Base-by-base conservation (phyloP, 129 eudicot genomes). In the Rutidosis leptorrhynchoides region DNA sequence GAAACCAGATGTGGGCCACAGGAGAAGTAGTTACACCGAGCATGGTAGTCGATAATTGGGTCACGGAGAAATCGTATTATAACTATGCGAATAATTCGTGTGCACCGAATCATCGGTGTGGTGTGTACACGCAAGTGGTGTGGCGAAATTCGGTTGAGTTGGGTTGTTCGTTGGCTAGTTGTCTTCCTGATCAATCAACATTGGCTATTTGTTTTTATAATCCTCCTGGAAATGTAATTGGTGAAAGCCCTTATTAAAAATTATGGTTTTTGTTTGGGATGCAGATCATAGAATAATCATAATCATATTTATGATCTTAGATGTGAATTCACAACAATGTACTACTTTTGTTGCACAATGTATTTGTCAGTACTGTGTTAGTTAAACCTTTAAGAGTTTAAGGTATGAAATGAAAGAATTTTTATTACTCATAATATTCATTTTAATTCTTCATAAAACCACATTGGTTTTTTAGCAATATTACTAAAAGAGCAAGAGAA, bases 61-160 rank as follows among this genome's bases (percentile, higher is more conserved):
- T 87, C 68, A 73, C 81, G 21, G 90, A 91, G 88, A 87, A 83
- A 84, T 51, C 32, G 68, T 91, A 23, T 65, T 91, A 91, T 67
- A 74, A 80, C 19, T 79, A 91, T 22, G 79, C 83, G 1, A 69
- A 81, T 45, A 87, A 87, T 56, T 55, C 96, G 30, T 91, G 97
- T 60, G 75, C 78, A 35, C 28, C 80, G 54, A 81, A 70, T 59
- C 95, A 79, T 59, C 57, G 76, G 67, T 91, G 97, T 28, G 97
- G 97, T 14, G 90, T 82, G 12, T 91, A 91, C 71, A 91, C 93
- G 17, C 97, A 91, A 82, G 87, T 91, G 72, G 96, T 91, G 80
- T 91, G 97, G 97, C 80, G 73, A 81, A 81, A 79, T 6, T 72
- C 97, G 46, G 52, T 51, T 28, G 94, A 87, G 71, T 10, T 91